Evolutionary conservation across 352 stramenopile species (phyloP), one percentile per base, ranked within the genome.

Genomic region (Globisporangium heterothallicum): DNA sequence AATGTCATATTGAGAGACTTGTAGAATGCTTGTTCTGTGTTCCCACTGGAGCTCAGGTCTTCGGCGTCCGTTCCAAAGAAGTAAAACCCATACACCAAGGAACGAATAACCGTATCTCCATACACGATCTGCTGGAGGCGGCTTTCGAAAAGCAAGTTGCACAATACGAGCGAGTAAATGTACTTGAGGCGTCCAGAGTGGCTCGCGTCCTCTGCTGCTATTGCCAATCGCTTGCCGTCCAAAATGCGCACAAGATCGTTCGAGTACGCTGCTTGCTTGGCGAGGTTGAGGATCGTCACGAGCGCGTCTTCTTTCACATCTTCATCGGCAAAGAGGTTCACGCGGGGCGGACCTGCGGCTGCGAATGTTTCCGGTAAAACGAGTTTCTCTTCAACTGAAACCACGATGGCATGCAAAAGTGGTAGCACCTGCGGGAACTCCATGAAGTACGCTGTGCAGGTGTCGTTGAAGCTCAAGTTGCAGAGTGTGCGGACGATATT

Each of bases 81-180:
- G 36, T 78, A 65, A 41, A 86, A 86, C 0, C 71, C 78, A 8
- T 70, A 66, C 2, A 89, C 63, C 16, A 88, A 56, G 24, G 70
- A 64, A 10, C 65, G 64, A 3, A 89, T 49, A 1, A 79, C 71
- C 36, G 77, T 52, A 35, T 89, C 75, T 0, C 73, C 77, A 26
- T 81, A 81, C 24, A 90, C 64, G 34, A 84, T 54, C 19, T 84
- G 69, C 48, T 88, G 82, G 7, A 90, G 51, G 4, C 73, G 71
- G 25, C 42, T 78, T 36, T 90, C 74, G 36, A 92, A 88, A 8
- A 89, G 52, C 24, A 88, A 42, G 32, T 90, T 89, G 49, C 69
- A 84, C 1, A 92, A 30, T 24, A 88, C 66, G 1, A 82, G 61
- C 6, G 64, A 53, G 47, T 90, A 86, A 1, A 84, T 63, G 40